These are phyloP conservation scores for Aspergillus alliaceus DNA, from an alignment of 2,329 filamentous ascomycete species.

Conservation along the genomic window DNA sequence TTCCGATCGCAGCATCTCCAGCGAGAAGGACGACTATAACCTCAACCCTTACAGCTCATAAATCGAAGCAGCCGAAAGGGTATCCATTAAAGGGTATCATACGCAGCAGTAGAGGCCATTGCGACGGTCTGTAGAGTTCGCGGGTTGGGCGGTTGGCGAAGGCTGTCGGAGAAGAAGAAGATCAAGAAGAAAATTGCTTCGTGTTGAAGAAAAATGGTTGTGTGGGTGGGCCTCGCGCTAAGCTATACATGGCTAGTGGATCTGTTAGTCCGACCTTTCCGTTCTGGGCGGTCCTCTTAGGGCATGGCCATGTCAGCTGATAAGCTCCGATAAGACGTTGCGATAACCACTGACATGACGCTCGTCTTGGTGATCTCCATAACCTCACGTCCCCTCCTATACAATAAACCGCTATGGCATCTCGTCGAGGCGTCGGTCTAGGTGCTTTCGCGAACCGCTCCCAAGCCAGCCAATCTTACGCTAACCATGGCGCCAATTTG, in stretches of 20 bases:
- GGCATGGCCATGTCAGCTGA: constrained; percentile 24
- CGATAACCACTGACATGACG: not conserved
- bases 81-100: constrained; percentile 44
- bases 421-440: constrained; percentile 72
- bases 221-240: constrained; percentile 34
- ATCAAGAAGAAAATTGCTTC: constrained; percentile 18
- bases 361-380: not conserved
- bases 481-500: constrained; percentile 83
- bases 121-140: constrained; percentile 49
- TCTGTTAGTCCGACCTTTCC: not conserved
- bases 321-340: constrained; percentile 8
- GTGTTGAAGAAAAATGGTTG: constrained; percentile 28
- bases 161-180: constrained; percentile 32
- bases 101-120: constrained; percentile 65
- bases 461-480: constrained; percentile 84
- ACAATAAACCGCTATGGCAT: constrained; percentile 38
- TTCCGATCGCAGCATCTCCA: constrained; percentile 56
- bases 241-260: constrained; percentile 9
- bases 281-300: constrained; percentile 17
- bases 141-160: constrained; percentile 39
- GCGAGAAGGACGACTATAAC: constrained; percentile 83
- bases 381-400: not conserved
- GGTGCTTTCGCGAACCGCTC: constrained; percentile 85
- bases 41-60: constrained; percentile 54
- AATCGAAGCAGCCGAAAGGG: constrained; percentile 35